A percentile compares a stretch with the other conserved stretches of the same genome.
phyloP scores from a whole-genome alignment of 345 rosid species.

The Citrus inodora region DNA sequence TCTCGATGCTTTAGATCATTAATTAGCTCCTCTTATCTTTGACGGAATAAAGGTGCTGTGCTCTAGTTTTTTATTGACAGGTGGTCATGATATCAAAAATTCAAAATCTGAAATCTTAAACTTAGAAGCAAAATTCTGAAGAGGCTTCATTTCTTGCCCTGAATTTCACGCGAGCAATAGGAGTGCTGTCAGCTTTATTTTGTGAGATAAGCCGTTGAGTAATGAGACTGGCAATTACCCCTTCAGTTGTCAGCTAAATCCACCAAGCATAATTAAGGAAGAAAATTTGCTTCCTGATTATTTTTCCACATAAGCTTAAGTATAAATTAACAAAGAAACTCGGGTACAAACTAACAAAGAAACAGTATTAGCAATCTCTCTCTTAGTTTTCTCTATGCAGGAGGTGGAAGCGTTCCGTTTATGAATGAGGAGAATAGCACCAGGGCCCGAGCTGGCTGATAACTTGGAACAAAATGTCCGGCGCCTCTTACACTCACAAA shows the following conservation, averaged over 20 bases:
- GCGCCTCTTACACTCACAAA: conserved; percentile 22
- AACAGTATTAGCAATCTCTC: not conserved
- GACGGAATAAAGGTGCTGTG: not conserved
- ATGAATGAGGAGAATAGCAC: conserved; percentile 17
- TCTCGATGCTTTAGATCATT: not conserved
- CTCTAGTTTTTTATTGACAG: not conserved
- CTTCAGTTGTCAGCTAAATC: not conserved
- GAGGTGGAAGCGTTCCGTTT: conserved; percentile 16
- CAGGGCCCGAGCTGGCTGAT: conserved; percentile 22
- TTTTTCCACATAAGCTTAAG: not conserved
- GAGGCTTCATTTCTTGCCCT: not conserved
- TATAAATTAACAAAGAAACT: not conserved
- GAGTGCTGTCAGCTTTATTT: not conserved
- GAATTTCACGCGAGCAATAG: not conserved
- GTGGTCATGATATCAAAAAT: not conserved
- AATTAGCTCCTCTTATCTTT: not conserved
- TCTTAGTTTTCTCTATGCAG: conserved; percentile 14
- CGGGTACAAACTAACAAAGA: not conserved
- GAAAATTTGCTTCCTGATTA: not conserved
- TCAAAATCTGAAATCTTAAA: no score
- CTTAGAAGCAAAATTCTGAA: not conserved
- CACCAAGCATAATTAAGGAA: not conserved
- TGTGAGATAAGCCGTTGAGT: not conserved
- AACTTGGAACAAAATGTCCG: conserved; percentile 26
- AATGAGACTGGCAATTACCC: not conserved